phyloP scores from a whole-genome alignment of 305 asterid species.

The Plantago rigida region DNA sequence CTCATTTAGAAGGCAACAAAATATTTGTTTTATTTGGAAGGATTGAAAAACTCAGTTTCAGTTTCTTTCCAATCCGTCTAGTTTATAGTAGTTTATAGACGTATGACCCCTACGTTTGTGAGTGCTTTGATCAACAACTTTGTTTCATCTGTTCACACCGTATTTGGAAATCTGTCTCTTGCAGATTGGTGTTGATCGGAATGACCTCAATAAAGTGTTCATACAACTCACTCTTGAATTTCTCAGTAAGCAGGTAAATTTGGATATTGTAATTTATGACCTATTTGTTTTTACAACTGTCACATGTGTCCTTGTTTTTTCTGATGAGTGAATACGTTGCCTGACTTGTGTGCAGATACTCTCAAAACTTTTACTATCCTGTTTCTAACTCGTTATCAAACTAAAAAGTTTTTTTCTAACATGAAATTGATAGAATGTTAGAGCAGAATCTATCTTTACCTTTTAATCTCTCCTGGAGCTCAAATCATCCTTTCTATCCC shows the following conservation, averaged over 20 bases:
- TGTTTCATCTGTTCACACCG: slow-evolving; percentile 18
- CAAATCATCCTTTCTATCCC: too few species aligned
- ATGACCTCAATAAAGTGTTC: slow-evolving; percentile 66
- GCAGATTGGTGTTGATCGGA: slow-evolving; percentile 80
- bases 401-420: too few species aligned
- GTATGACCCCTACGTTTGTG: slow-evolving; percentile 18
- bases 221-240: slow-evolving; percentile 85
- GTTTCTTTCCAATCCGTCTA: background rate
- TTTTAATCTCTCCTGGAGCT: too few species aligned
- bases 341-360: too few species aligned
- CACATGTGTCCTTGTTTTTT: background rate
- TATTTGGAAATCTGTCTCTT: slow-evolving; percentile 20
- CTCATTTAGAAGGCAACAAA: slow-evolving; percentile 4
- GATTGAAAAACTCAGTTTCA: too few species aligned
- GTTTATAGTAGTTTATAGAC: slow-evolving; percentile 7
- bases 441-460: too few species aligned
- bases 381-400: too few species aligned
- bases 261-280: slow-evolving; percentile 11
- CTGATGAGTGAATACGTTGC: too few species aligned
- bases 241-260: slow-evolving; percentile 73
- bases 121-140: slow-evolving; percentile 12
- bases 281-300: slow-evolving; percentile 20
- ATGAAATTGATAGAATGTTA: too few species aligned
- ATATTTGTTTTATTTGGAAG: too few species aligned
- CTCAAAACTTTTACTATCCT: too few species aligned